phyloP scores from a whole-genome alignment of 2,329 filamentous ascomycete genomes.

The Verticillium klebahnii region DNA sequence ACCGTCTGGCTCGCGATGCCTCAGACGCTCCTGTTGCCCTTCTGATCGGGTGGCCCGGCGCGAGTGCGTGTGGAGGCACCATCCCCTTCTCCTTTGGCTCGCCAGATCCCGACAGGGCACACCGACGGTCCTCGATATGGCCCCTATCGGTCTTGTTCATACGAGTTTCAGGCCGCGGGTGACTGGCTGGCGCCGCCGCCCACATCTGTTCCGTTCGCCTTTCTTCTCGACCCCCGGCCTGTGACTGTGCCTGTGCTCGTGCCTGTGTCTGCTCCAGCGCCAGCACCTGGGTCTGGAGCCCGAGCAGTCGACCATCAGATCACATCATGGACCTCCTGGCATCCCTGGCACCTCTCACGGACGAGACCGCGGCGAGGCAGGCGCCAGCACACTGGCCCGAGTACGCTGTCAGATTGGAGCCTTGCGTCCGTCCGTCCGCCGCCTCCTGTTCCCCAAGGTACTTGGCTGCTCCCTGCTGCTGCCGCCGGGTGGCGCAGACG shows the following conservation, averaged over 20 bases:
- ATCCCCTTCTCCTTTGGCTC: background rate
- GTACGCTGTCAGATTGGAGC: background rate
- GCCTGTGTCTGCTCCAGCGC: background rate
- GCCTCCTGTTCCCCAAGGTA: background rate
- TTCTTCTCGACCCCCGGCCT: too few relatives aligned
- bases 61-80: background rate
- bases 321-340: background rate
- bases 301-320: background rate
- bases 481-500: slow-evolving; percentile 7
- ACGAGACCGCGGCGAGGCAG: background rate
- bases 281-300: background rate
- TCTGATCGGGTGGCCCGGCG: background rate
- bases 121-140: background rate
- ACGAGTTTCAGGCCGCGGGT: background rate
- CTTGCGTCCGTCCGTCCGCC: slow-evolving; percentile 1
- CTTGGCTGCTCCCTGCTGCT: background rate
- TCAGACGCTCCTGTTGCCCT: background rate
- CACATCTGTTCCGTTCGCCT: background rate
- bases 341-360: background rate
- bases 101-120: background rate
- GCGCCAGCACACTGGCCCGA: background rate
- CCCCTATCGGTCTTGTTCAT: background rate
- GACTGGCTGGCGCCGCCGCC: background rate
- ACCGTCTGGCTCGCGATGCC: slow-evolving; percentile 1
- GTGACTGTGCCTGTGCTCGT: background rate